phyloP scores from a whole-genome alignment of 768 basidiomycete species.

The Macrolepiota dolichaula region DNA sequence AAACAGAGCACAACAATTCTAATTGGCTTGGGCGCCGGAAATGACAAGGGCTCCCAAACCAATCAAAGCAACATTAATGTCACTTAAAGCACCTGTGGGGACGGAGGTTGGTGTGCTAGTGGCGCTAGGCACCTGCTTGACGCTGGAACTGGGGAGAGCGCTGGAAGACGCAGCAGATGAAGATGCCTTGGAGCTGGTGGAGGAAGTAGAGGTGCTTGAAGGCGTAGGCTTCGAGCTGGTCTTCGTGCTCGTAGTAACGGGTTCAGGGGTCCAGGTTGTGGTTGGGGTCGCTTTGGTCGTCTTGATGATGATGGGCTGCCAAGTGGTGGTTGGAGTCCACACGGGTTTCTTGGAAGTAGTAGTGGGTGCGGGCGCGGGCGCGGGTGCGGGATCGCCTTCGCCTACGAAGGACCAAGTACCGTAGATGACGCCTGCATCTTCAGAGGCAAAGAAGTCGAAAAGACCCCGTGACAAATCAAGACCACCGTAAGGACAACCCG shows the following conservation, averaged over 20 bases:
- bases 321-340: no score
- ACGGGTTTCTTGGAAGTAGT: not conserved
- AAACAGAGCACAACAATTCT: not conserved
- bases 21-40: conserved; percentile 18
- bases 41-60: conserved; percentile 26
- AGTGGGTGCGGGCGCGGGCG: conserved; percentile 11
- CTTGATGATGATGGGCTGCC: no score
- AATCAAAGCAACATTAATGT: conserved; percentile 28
- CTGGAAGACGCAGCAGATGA: conserved; percentile 21
- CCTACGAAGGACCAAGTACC: conserved; percentile 43
- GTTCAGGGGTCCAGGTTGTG: conserved; percentile 19
- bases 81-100: conserved; percentile 25
- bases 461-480: conserved; percentile 60
- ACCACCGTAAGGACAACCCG: conserved; percentile 55
- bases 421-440: conserved; percentile 41
- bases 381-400: conserved; percentile 10
- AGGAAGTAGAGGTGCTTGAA: conserved; percentile 17
- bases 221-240: conserved; percentile 12
- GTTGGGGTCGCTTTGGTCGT: conserved; percentile 20
- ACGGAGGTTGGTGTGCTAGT: conserved; percentile 22
- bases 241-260: not conserved
- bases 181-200: conserved; percentile 21
- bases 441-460: conserved; percentile 48
- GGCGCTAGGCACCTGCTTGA: conserved; percentile 3
- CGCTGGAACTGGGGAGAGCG: not conserved